Base-by-base conservation (phyloP, 306 rosid species). In the Cotoneaster glaucophyllus region DNA sequence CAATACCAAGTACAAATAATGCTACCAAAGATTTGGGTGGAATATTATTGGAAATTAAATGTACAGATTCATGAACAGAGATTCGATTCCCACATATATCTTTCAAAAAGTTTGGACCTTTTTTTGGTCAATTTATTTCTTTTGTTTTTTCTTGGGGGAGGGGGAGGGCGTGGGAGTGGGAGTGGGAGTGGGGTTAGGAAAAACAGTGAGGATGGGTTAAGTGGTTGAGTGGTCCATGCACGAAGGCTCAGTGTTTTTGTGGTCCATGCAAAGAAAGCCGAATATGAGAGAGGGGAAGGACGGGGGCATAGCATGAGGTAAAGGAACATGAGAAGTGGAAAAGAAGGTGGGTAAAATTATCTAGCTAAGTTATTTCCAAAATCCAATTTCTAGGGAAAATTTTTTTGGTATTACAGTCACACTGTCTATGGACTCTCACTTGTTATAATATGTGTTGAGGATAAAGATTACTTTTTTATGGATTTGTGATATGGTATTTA, bases 241-340 rank as follows among this genome's bases (percentile, higher is more conserved):
- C 67, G 77, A 82, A 56, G 76, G 44, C 64, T 57, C 50, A 84
- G 90, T 92, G 96, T 71, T 75, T 32, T 72, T 81, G 97, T 91
- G 97, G 97, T 89, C 97, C 97, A 84, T 89, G 71, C 62, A 82
- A 82, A 67, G 81, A 83, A 89, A 84, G 85, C 85, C 48, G 19
- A 65, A n/a, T 6, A 65, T 8, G 70, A 37, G 70, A 64, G 69
- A 64, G 69, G 29, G 17, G 48, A 64, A 25, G 28, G 39, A 22
- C 29, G 15, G 70, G 28, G 50, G 17, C 69, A 41, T 4, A 10
- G n/a, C 14, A 64, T 41, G 69, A 64, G 68, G 43, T 43, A 64
- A 64, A 31, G 68, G 44, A 17, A 64, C 68, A 31, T 18, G 44
- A 64, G 21, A 21, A 17, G 29, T 15, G 68, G 28, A 64, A 64